A percentile compares a stretch with the other conserved stretches of the same genome.
These are phyloP conservation scores for Lactarius trivialis DNA, from an alignment of 768 basidiomycete genomes.

Conservation along the genomic window DNA sequence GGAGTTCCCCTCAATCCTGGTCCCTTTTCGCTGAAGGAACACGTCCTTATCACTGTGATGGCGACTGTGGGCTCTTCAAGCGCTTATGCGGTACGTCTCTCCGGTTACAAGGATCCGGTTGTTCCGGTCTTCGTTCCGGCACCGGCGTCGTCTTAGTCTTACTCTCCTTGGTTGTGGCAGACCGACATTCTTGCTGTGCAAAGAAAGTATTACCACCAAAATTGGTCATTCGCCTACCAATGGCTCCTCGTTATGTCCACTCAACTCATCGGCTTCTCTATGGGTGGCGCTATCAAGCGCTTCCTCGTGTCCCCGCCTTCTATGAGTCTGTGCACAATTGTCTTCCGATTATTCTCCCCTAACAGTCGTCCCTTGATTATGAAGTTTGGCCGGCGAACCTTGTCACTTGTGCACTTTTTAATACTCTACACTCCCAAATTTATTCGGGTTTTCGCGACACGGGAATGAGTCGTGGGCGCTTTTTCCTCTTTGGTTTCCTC, in stretches of 20 bases:
- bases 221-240: slow-evolving; percentile 46
- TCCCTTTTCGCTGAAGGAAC: slow-evolving; percentile 61
- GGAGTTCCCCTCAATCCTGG: slow-evolving; percentile 66
- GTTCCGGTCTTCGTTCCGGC: too few relatives aligned
- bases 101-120: background rate
- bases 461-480: slow-evolving; percentile 67
- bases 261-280: slow-evolving; percentile 74
- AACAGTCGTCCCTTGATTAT: background rate
- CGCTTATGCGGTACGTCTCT: slow-evolving; percentile 37
- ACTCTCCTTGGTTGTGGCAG: slow-evolving; percentile 13
- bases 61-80: slow-evolving; percentile 34
- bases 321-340: slow-evolving; percentile 35
- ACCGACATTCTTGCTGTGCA: slow-evolving; percentile 75
- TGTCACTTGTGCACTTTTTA: slow-evolving; percentile 69
- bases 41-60: slow-evolving; percentile 41
- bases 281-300: slow-evolving; percentile 67
- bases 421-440: slow-evolving; percentile 65
- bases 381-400: slow-evolving; percentile 68
- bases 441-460: slow-evolving; percentile 58
- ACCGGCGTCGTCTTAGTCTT: background rate
- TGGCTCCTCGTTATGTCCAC: slow-evolving; percentile 76
- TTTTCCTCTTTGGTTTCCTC: slow-evolving; percentile 62
- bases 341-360: background rate
- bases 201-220: slow-evolving; percentile 57
- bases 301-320: slow-evolving; percentile 60